Evolutionary conservation across 345 rosid genomes (phyloP).

Genomic region (Arabis hirsuta): DNA sequence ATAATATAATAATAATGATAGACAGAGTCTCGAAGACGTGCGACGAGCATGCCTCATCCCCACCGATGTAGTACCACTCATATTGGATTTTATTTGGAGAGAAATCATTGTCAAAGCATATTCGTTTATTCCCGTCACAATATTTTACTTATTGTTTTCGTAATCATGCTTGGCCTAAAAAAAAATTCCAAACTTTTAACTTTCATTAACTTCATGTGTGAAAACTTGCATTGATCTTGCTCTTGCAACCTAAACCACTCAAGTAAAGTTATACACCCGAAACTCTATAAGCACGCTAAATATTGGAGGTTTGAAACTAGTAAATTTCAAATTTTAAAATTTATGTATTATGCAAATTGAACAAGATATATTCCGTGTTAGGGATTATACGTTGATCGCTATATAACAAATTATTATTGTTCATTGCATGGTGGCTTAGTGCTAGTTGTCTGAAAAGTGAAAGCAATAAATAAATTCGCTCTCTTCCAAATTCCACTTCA

Average conservation of each 20-base stretch:
- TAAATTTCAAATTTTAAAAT: not conserved
- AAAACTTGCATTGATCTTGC: not conserved
- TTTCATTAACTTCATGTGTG: not conserved
- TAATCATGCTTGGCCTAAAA: not conserved
- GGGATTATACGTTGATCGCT: not conserved
- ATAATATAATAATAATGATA: not conserved
- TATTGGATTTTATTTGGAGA: constrained; percentile 25
- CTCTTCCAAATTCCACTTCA: too few species aligned
- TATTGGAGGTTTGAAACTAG: not conserved
- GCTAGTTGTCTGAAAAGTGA: too few species aligned
- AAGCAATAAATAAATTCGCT: too few species aligned
- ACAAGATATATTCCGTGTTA: not conserved
- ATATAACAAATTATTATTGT: too few species aligned
- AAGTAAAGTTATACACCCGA: not conserved
- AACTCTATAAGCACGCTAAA: not conserved
- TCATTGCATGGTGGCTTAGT: too few species aligned
- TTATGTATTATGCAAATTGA: not conserved
- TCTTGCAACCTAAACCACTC: not conserved
- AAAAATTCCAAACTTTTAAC: not conserved
- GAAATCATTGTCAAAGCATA: constrained; percentile 38
- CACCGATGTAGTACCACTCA: constrained; percentile 23
- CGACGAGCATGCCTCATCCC: constrained; percentile 37
- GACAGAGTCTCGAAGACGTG: constrained; percentile 31
- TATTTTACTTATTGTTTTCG: constrained; percentile 8
- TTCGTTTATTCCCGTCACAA: constrained; percentile 32